A percentile compares a stretch with the other conserved stretches of the same genome.
phyloP scores from a whole-genome alignment of 2,329 filamentous ascomycete genomes.

The Aureobasidium sp. region DNA sequence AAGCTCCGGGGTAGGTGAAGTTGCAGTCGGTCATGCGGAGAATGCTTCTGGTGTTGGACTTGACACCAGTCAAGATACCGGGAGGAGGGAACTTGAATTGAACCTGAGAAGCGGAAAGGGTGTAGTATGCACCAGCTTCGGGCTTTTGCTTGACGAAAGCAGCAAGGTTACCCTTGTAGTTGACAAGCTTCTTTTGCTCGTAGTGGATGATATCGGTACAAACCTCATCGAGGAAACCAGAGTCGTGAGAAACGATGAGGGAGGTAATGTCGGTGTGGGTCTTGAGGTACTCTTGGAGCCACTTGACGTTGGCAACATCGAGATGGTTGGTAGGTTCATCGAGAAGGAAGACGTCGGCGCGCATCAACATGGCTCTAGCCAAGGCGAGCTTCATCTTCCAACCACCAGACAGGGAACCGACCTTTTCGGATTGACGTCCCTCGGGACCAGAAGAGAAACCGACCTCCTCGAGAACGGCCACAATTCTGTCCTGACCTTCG shows the following conservation, averaged over 20 bases:
- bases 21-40: slow-evolving; percentile 88
- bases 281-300: slow-evolving; percentile 93
- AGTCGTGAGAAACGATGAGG: slow-evolving; percentile 98
- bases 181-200: slow-evolving; percentile 89
- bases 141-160: slow-evolving; percentile 83
- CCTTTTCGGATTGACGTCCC: slow-evolving; percentile 78
- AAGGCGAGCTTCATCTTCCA: slow-evolving; percentile 99
- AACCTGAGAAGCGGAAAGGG: slow-evolving; percentile 74
- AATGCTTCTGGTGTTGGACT: slow-evolving; percentile 87
- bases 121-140: slow-evolving; percentile 97
- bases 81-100: slow-evolving; percentile 98
- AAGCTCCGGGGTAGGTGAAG: slow-evolving; percentile 83
- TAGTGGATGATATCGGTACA: slow-evolving; percentile 99
- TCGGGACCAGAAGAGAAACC: slow-evolving; percentile 88
- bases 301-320: slow-evolving; percentile 91
- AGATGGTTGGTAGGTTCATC: slow-evolving; percentile 99
- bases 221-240: slow-evolving; percentile 90
- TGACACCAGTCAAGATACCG: slow-evolving; percentile 88
- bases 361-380: slow-evolving; percentile 92
- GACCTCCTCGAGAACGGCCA: slow-evolving; percentile 76
- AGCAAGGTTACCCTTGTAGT: slow-evolving; percentile 74
- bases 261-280: slow-evolving; percentile 93
- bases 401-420: slow-evolving; percentile 90
- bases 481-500: slow-evolving; percentile 72
- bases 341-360: slow-evolving; percentile 88